phyloP scores from a whole-genome alignment of 352 stramenopile species.

The Phytophthora macrochlamydospora region DNA sequence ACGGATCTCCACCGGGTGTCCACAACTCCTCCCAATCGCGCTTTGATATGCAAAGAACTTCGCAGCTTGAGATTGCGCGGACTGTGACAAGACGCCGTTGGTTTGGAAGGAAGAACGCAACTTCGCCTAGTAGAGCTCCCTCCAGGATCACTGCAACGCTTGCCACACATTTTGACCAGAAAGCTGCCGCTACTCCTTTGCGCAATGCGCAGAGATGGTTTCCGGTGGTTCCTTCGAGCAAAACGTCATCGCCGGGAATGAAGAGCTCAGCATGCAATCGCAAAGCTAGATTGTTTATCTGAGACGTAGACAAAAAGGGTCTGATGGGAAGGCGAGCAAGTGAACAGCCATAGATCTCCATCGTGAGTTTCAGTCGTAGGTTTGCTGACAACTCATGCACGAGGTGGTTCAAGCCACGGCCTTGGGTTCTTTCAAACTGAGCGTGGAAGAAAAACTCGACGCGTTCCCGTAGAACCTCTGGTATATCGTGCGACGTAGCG shows the following conservation, averaged over 20 bases:
- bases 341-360: slow-evolving; percentile 53
- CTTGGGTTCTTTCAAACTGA: slow-evolving; percentile 52
- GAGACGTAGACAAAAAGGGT: slow-evolving; percentile 38
- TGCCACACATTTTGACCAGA: slow-evolving; percentile 46
- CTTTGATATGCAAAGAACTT: slow-evolving; percentile 59
- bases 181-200: slow-evolving; percentile 51
- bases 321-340: slow-evolving; percentile 47
- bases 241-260: slow-evolving; percentile 24
- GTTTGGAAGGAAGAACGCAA: slow-evolving; percentile 58
- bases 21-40: slow-evolving; percentile 60
- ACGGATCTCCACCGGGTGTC: slow-evolving; percentile 25
- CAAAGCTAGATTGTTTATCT: slow-evolving; percentile 48
- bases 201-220: slow-evolving; percentile 53
- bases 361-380: slow-evolving; percentile 56
- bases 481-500: slow-evolving; percentile 52
- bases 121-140: slow-evolving; percentile 60
- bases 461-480: slow-evolving; percentile 44
- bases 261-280: slow-evolving; percentile 57
- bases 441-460: slow-evolving; percentile 60
- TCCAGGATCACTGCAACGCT: slow-evolving; percentile 54
- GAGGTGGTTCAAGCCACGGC: slow-evolving; percentile 55
- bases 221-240: slow-evolving; percentile 16
- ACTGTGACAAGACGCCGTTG: slow-evolving; percentile 60
- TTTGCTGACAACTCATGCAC: slow-evolving; percentile 59
- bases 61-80: slow-evolving; percentile 53